Conservation (phyloP, 805 yeast genomes). For the Wickerhamomyces kurtzmanii region DNA sequence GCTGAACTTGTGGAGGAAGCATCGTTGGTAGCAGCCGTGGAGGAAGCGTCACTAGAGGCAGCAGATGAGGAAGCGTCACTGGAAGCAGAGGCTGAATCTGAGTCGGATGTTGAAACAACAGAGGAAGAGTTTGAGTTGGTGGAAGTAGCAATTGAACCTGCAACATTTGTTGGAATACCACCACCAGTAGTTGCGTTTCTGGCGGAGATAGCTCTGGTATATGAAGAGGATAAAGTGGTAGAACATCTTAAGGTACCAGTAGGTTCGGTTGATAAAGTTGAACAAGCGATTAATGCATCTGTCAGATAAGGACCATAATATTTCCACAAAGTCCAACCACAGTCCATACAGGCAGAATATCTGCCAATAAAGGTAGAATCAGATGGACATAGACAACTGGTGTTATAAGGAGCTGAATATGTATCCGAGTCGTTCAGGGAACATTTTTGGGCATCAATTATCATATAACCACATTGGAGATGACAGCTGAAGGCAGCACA, state of each 20-base stretch:
- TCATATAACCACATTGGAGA: constrained; percentile 24
- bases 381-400: constrained; percentile 20
- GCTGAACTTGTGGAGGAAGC: constrained; percentile 1
- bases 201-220: constrained; percentile 7
- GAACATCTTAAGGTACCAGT: constrained; percentile 23
- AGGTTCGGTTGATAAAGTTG: constrained; percentile 21
- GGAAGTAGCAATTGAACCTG: constrained; percentile 7
- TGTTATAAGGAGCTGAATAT: constrained; percentile 19
- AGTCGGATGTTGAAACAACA: constrained; percentile 6
- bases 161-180: constrained; percentile 6
- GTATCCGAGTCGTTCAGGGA: constrained; percentile 10
- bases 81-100: constrained; percentile 5
- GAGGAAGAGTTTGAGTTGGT: constrained; percentile 6
- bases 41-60: constrained; percentile 2
- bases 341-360: constrained; percentile 24
- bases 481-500: constrained; percentile 23
- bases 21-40: constrained; percentile 4
- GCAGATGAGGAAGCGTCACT: constrained; percentile 8
- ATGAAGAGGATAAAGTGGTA: constrained; percentile 13
- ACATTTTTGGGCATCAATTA: constrained; percentile 20
- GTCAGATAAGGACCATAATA: constrained; percentile 23
- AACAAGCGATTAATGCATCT: constrained; percentile 21
- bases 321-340: constrained; percentile 31
- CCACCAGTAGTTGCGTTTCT: too few relatives aligned
- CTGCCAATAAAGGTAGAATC: constrained; percentile 17